A percentile compares a stretch with the other conserved stretches of the same genome.
Conservation (phyloP, 495 filamentous ascomycete genomes). For the Pseudomonodictys pantanalensis region DNA sequence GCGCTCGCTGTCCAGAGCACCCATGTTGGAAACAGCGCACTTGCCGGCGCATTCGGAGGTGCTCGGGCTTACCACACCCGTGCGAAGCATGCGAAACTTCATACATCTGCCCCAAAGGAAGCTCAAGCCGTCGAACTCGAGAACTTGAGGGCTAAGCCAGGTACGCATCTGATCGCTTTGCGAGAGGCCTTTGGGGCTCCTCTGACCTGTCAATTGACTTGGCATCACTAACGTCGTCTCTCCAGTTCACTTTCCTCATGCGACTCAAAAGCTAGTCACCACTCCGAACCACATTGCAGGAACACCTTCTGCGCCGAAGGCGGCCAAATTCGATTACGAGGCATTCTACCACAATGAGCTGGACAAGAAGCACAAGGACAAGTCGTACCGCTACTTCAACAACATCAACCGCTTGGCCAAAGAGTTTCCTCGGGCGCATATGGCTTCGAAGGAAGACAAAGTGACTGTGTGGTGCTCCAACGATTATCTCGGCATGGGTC, state of each 20-base stretch:
- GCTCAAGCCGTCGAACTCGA: conserved; percentile 67
- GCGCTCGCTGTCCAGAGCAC: conserved; percentile 86
- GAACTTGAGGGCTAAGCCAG: conserved; percentile 56
- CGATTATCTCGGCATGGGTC: conserved; percentile 96
- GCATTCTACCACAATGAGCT: conserved; percentile 83
- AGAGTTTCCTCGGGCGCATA: conserved; percentile 94
- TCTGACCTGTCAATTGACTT: neutral
- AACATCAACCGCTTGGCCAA: conserved; percentile 98
- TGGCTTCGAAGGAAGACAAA: conserved; percentile 75
- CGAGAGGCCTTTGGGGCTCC: neutral
- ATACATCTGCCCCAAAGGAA: conserved; percentile 71
- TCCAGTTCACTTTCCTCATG: conserved; percentile 32
- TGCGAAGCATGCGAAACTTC: conserved; percentile 66
- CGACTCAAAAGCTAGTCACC: conserved; percentile 21
- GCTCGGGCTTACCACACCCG: conserved; percentile 49
- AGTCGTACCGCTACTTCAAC: conserved; percentile 99
- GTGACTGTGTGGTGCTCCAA: conserved; percentile 99
- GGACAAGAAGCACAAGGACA: conserved; percentile 99
- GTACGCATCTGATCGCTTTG: conserved; percentile 9
- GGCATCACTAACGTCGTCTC: neutral
- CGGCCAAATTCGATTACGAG: conserved; percentile 78
- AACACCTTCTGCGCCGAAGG: conserved; percentile 43
- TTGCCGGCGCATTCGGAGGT: conserved; percentile 44
- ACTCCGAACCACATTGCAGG: conserved; percentile 19
- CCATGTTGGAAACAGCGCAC: conserved; percentile 49